Percentiles rank a stretch among this genome's conserved stretches.
Conservation (phyloP, 2,329 filamentous ascomycete species). For the Spiromastix sp. region DNA sequence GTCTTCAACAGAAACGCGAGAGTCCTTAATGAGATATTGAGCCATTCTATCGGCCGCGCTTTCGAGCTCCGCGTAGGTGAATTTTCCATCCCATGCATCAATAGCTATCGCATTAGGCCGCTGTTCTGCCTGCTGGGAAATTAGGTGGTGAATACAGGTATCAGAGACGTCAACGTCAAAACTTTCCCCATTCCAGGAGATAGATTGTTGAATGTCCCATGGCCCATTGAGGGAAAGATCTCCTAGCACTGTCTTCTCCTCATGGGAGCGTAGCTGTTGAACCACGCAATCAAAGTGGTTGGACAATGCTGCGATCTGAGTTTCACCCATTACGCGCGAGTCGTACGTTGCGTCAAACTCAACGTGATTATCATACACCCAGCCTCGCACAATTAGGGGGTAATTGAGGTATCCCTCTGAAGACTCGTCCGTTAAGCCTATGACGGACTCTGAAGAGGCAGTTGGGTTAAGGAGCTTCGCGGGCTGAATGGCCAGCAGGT, state of each 20-base stretch:
- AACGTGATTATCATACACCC: background rate
- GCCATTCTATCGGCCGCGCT: conserved; percentile 13
- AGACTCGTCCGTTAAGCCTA: background rate
- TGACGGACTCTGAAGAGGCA: conserved; percentile 5
- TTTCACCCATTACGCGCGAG: background rate
- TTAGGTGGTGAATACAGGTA: conserved; percentile 19
- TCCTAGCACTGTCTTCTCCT: too few species aligned
- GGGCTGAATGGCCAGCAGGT: conserved; percentile 26
- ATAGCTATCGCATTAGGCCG: conserved; percentile 14
- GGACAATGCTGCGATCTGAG: background rate
- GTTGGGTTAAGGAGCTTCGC: conserved; percentile 3
- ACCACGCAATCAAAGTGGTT: too few species aligned
- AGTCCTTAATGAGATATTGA: conserved; percentile 8
- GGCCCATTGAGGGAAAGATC: too few species aligned
- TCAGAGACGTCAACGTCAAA: conserved; percentile 15
- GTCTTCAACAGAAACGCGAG: conserved; percentile 8
- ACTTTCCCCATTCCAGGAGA: background rate
- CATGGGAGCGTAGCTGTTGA: too few species aligned
- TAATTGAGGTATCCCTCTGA: background rate
- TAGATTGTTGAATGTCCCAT: background rate
- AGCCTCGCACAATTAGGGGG: background rate
- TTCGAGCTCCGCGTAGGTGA: conserved; percentile 14
- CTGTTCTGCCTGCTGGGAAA: conserved; percentile 16
- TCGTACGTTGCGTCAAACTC: conserved; percentile 1
- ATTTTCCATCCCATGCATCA: conserved; percentile 15